Base-by-base conservation (phyloP, 768 basidiomycete genomes). In the Naganishia friedmannii region DNA sequence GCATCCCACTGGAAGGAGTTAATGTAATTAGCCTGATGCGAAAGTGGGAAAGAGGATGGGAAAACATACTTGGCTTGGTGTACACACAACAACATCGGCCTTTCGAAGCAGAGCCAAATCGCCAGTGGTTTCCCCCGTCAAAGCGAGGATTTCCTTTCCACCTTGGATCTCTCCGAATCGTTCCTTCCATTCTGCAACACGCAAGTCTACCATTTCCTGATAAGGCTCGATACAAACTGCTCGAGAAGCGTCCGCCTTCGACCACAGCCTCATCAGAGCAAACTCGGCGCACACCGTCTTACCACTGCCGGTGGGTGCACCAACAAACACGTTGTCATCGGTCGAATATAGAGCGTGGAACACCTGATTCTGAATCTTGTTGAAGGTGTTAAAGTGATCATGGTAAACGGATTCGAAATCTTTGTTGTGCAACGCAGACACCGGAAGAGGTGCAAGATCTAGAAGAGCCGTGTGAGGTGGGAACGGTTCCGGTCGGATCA, bases 271-370 rank as follows among this genome's bases (percentile, higher is more conserved):
- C 57, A 99, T 83, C 17, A 99, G 83, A 0, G 96, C 96, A 71
- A 97, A 95, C 79, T 99, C 96, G 0, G 94, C 96, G 74, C 93
- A 95, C 51, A 98, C 90, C 0, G 95, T 98, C 85, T 99, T 98
- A 15, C 96, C 95, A 63, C 90, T 92, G 28, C 96, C 95, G 0
- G 96, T 93, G 0, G 96, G 95, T 0, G 95, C 96, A 23, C 93
- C 94, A 68, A 99, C 88, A 77, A 98, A 94, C 51, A 95, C 89
- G 75, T 95, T 98, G 77, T 98, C 96, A 76, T 97, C 94, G 0
- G 92, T 89, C 0, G 91, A 93, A 80, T 97, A 99, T 0, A 99
- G 85, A 0, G 95, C 94, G 75, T 97, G 93, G 89, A 99, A 98
- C 54, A 96, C 94, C 81, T 98, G 96, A 0, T 93, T 98, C 79